Percentiles rank a stretch among this genome's conserved stretches.
Conservation (phyloP, 805 yeast genomes). For the Wickerhamomyces tratensis region DNA sequence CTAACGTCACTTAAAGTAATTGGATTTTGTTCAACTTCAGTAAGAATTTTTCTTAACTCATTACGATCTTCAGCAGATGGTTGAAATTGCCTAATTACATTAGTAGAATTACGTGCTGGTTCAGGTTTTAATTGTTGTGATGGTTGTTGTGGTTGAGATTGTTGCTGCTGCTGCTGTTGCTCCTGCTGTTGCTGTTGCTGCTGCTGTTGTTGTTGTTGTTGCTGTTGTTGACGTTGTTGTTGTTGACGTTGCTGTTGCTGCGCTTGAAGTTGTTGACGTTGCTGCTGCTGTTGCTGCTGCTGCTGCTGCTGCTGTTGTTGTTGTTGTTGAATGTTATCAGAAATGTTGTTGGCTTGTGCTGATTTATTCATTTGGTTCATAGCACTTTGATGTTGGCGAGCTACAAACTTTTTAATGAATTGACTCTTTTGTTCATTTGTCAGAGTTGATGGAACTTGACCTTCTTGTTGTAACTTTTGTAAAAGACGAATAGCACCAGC, state of each 20-base stretch:
- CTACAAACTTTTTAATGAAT: conserved; percentile 14
- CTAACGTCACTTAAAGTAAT: conserved; percentile 62
- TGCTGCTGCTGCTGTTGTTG: not conserved
- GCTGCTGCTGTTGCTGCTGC: not conserved
- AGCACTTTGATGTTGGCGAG: conserved; percentile 16
- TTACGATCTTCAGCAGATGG: conserved; percentile 55
- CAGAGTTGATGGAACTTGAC: conserved; percentile 12
- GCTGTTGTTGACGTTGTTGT: not conserved
- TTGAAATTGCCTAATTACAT: conserved; percentile 8
- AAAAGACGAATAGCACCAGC: conserved; percentile 15
- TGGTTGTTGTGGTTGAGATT: conserved; percentile 11
- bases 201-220: conserved; percentile 3
- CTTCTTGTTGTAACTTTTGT: conserved; percentile 14
- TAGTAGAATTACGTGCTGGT: conserved; percentile 11
- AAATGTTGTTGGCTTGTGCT: not conserved
- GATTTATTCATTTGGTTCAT: not conserved
- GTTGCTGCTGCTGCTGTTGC: conserved; percentile 9
- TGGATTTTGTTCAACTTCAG: conserved; percentile 60
- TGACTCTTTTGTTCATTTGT: conserved; percentile 15
- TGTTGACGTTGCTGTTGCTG: conserved; percentile 4
- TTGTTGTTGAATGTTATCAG: not conserved
- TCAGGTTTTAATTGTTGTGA: conserved; percentile 12
- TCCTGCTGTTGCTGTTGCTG: conserved; percentile 5
- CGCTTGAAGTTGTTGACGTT: conserved; percentile 5
- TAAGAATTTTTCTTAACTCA: conserved; percentile 51